These are phyloP conservation scores for Phytopythium boreale DNA, from an alignment of 352 stramenopile genomes.

Conservation along the genomic window DNA sequence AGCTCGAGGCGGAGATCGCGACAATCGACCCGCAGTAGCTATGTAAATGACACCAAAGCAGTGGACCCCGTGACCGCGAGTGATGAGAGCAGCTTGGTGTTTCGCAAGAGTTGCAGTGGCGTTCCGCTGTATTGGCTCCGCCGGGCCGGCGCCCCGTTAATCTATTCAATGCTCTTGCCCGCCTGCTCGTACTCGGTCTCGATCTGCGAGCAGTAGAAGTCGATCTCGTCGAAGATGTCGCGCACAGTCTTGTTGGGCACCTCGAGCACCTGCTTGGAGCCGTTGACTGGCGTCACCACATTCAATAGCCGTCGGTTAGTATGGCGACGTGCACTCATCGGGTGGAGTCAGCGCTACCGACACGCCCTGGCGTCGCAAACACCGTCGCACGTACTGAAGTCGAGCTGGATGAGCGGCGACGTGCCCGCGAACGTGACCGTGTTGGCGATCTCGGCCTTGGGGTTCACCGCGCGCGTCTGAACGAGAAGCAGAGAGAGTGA, in stretches of 20 bases:
- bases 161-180: slow-evolving; percentile 84
- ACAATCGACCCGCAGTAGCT: slow-evolving; percentile 45
- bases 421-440: slow-evolving; percentile 51
- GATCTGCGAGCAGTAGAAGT: slow-evolving; percentile 84
- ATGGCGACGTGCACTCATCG: too few relatives aligned
- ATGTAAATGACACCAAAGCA: not conserved
- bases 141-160: not conserved
- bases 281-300: slow-evolving; percentile 47
- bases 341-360: too few relatives aligned
- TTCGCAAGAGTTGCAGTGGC: not conserved
- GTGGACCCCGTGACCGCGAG: too few relatives aligned
- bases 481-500: not conserved
- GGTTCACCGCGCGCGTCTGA: slow-evolving; percentile 74
- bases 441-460: slow-evolving; percentile 72
- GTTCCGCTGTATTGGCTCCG: not conserved
- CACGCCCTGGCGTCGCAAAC: too few relatives aligned
- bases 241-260: slow-evolving; percentile 72
- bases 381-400: slow-evolving; percentile 71
- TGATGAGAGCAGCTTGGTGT: not conserved
- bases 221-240: slow-evolving; percentile 84
- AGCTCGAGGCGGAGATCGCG: slow-evolving; percentile 50
- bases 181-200: slow-evolving; percentile 82
- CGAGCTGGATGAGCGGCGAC: slow-evolving; percentile 65
- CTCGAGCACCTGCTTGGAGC: slow-evolving; percentile 65
- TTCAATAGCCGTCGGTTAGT: not conserved